Base-by-base conservation (phyloP, 805 yeast genomes). In the Candida mattraensis region DNA sequence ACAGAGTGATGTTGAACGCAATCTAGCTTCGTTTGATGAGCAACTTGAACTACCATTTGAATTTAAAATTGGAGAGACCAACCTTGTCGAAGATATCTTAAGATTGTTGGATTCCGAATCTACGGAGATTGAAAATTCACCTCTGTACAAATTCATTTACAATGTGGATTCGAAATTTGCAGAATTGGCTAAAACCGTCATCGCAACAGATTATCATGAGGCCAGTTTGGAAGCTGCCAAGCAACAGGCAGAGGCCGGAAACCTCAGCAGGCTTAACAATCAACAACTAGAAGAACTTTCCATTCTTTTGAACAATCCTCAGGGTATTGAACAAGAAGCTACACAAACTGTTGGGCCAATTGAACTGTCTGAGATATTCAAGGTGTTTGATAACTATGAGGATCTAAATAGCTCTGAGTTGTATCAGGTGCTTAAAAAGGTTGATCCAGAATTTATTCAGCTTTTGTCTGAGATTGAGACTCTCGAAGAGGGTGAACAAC, bases 391-490 rank as follows among this genome's bases (percentile, higher is more conserved):
- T 35, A 24, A 36, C 19, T 54, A 48, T 21, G 47, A 47, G 14
- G 32, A 44, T 10, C 36, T 55, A 5, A 44, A 47, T 10, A 41
- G 40, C 12, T 43, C 60, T 6, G 46, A 51, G 30, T 37, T 58
- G 23, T 51, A 35, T 25, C 32, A 43, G 16, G 33, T 52, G 5
- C 35, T 59, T 16, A 28, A 44, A n/a, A 45, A 44, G 23, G 36
- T 54, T 21, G 63, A 58, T 37, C 40, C 50, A 9, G 28, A 29
- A 24, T 56, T 58, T 44, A 50, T 56, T 1, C 24, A 42, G 6
- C 36, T 50, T 16, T 29, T 58, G 10, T 30, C 37, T 6, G 47
- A 44, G 14, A 50, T 53, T 29, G 45, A 48, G 30, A 27, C 35
- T 7, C 34, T 51, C 11, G 47, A 39, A 11, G 40, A 48, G 28